These are phyloP conservation scores for Penicillium decumbens DNA, from an alignment of 2,329 filamentous ascomycete genomes.

Conservation along the genomic window DNA sequence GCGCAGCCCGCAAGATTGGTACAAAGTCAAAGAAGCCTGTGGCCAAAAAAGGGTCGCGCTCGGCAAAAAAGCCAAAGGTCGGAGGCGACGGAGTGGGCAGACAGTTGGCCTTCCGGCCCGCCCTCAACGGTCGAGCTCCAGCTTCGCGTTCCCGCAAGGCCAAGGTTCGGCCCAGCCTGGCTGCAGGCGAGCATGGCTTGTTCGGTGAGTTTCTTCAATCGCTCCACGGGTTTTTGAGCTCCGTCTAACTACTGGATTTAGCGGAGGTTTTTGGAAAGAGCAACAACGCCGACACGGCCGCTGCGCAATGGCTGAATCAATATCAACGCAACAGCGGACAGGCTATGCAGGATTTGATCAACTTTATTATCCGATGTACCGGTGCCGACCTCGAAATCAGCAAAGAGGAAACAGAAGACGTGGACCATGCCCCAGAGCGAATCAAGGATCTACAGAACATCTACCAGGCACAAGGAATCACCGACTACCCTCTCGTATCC, in stretches of 20 bases:
- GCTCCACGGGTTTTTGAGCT: background rate
- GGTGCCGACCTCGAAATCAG: conserved; percentile 77
- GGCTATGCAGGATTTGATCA: conserved; percentile 57
- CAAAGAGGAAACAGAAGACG: conserved; percentile 78
- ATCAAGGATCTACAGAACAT: conserved; percentile 81
- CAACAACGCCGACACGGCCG: conserved; percentile 53
- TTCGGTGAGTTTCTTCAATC: conserved; percentile 46
- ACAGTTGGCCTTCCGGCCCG: conserved; percentile 54
- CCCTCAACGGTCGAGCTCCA: conserved; percentile 43
- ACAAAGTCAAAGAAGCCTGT: conserved; percentile 39
- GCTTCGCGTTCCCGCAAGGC: conserved; percentile 48
- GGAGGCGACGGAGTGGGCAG: conserved; percentile 45
- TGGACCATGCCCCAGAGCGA: conserved; percentile 75
- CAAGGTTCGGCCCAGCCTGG: conserved; percentile 49
- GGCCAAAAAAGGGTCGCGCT: conserved; percentile 36
- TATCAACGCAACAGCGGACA: conserved; percentile 54
- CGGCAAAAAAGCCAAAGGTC: conserved; percentile 54
- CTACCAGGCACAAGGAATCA: conserved; percentile 75
- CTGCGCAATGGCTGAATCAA: conserved; percentile 53
- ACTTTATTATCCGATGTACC: conserved; percentile 61
- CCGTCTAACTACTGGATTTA: conserved; percentile 31
- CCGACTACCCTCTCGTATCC: conserved; percentile 87
- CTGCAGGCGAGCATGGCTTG: conserved; percentile 52
- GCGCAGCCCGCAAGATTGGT: conserved; percentile 32
- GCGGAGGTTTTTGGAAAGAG: conserved; percentile 58